Conservation (phyloP, 306 rosid genomes). For the Mimosa pudica region DNA sequence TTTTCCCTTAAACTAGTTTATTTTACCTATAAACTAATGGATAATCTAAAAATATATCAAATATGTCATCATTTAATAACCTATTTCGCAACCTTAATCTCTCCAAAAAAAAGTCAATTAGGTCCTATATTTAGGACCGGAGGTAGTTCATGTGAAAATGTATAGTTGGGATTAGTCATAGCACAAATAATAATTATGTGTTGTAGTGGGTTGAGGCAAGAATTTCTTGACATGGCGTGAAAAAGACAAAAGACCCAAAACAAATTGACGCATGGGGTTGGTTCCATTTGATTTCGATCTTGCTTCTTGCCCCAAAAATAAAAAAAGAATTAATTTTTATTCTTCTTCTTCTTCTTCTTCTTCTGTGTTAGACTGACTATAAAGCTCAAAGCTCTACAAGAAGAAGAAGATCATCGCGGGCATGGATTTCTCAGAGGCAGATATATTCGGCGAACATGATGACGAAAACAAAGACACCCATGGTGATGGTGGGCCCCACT, state of each 20-base stretch:
- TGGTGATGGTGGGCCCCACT: conserved; percentile 59
- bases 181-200: too few relatives aligned
- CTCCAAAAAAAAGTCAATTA: too few relatives aligned
- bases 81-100: too few relatives aligned
- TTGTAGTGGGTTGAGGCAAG: too few relatives aligned
- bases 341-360: not conserved
- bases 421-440: conserved; percentile 76
- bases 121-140: too few relatives aligned
- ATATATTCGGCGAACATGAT: conserved; percentile 74
- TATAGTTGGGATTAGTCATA: too few relatives aligned
- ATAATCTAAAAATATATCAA: too few relatives aligned
- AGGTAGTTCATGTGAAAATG: too few relatives aligned
- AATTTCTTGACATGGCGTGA: too few relatives aligned
- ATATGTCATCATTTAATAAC: too few relatives aligned
- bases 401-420: not conserved
- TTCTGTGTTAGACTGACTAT: not conserved
- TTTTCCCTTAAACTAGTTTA: too few relatives aligned
- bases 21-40: too few relatives aligned
- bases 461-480: conserved; percentile 40
- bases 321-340: not conserved
- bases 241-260: not conserved
- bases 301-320: not conserved
- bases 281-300: not conserved
- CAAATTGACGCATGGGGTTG: not conserved
- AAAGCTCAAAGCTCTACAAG: not conserved